Evolutionary conservation across 2,329 filamentous ascomycete species (phyloP).

Genomic region (Fusarium temperatum): DNA sequence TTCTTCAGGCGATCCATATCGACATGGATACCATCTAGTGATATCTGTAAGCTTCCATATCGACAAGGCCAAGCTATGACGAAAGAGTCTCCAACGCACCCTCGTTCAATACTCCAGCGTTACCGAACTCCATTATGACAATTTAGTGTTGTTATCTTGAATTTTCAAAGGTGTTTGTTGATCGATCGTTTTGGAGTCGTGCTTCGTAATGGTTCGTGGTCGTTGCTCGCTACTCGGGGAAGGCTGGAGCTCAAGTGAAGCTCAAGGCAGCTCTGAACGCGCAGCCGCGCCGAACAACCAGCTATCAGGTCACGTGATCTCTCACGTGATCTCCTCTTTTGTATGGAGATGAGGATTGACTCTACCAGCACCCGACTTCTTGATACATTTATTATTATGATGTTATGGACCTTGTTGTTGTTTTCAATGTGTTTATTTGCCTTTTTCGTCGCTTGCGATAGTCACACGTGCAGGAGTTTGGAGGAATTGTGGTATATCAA

Average conservation of each 20-base stretch:
- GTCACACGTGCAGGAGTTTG: neutral
- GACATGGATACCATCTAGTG: slow-evolving; percentile 94
- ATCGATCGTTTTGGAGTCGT: slow-evolving; percentile 15
- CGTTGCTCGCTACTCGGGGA: slow-evolving; percentile 39
- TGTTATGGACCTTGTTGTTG: neutral
- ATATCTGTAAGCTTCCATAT: slow-evolving; percentile 35
- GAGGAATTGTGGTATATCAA: neutral
- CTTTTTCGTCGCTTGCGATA: neutral
- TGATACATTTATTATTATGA: neutral
- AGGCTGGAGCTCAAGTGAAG: slow-evolving; percentile 52
- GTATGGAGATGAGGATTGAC: neutral
- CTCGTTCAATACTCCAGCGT: slow-evolving; percentile 69
- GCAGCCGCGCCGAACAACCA: slow-evolving; percentile 45
- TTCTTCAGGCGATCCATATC: slow-evolving; percentile 99
- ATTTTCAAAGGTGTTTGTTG: neutral
- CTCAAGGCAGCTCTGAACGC: slow-evolving; percentile 60
- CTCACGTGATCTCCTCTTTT: slow-evolving; percentile 27
- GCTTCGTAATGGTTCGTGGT: slow-evolving; percentile 38
- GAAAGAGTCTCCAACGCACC: slow-evolving; percentile 54
- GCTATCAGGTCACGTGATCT: slow-evolving; percentile 13
- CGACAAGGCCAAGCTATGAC: slow-evolving; percentile 30
- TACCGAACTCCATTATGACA: slow-evolving; percentile 68
- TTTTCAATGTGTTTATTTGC: neutral
- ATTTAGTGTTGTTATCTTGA: neutral
- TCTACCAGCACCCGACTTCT: neutral